A percentile compares a stretch with the other conserved stretches of the same genome.
Evolutionary conservation across 2,329 filamentous ascomycete species (phyloP).

Genomic region (Aphanocladium album): DNA sequence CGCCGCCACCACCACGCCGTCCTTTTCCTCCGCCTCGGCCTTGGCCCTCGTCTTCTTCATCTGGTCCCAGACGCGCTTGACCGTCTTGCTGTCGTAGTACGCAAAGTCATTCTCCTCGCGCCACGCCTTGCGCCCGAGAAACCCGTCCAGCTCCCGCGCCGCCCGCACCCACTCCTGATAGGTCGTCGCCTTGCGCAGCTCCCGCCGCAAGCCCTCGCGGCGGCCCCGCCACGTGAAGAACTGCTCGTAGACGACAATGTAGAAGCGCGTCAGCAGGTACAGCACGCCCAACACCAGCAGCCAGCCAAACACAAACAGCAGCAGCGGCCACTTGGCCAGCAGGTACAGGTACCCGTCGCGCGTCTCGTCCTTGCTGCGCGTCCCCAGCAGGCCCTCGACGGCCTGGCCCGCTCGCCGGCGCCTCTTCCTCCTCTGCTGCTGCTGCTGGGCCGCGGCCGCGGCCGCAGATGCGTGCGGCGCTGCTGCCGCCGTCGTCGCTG

Average conservation of each 20-base stretch:
- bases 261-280: constrained; percentile 78
- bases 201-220: constrained; percentile 64
- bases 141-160: constrained; percentile 72
- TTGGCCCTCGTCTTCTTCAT: constrained; percentile 59
- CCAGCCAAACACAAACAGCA: constrained; percentile 77
- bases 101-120: constrained; percentile 72
- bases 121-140: constrained; percentile 77
- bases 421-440: constrained; percentile 18
- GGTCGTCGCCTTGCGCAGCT: constrained; percentile 64
- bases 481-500: neutral
- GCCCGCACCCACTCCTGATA: constrained; percentile 81
- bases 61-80: constrained; percentile 71
- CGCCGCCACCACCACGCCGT: neutral
- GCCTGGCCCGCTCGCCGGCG: constrained; percentile 32
- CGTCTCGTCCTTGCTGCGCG: constrained; percentile 79
- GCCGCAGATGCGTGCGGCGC: constrained; percentile 24
- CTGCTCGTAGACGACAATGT: constrained; percentile 91
- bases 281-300: constrained; percentile 63
- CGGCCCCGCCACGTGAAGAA: constrained; percentile 83
- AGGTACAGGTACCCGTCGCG: constrained; percentile 88
- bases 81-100: constrained; percentile 84
- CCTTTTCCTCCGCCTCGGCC: constrained; percentile 46
- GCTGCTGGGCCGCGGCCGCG: no score
- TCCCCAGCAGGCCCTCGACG: constrained; percentile 40
- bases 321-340: constrained; percentile 85